A percentile compares a stretch with the other conserved stretches of the same genome.
Evolutionary conservation across 768 basidiomycete species (phyloP).

Genomic region (Tricholoma bakamatsutake): DNA sequence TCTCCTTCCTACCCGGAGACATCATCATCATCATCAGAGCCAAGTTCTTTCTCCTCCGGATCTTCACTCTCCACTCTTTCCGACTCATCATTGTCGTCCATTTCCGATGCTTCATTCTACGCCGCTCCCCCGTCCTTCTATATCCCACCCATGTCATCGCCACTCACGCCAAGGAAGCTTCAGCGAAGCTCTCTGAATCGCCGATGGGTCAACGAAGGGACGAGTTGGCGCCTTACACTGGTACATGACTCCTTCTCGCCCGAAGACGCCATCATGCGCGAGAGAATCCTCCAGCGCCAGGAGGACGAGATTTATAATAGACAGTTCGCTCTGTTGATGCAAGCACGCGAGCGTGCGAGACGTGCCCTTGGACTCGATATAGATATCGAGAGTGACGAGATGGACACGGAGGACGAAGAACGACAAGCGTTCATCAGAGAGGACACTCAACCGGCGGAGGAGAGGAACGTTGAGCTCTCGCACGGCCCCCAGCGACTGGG

Average conservation of each 20-base stretch:
- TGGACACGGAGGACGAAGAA: neutral
- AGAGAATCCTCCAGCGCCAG: neutral
- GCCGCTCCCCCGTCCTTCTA: neutral
- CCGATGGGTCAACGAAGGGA: neutral
- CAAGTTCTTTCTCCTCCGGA: neutral
- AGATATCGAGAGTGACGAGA: neutral
- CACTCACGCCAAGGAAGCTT: constrained; percentile 1
- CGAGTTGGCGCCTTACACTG: neutral
- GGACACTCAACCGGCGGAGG: constrained; percentile 1
- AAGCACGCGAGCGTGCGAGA: neutral
- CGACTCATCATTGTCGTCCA: constrained; percentile 1
- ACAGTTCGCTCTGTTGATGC: neutral
- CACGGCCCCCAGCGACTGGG: neutral
- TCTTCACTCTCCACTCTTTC: constrained; percentile 1
- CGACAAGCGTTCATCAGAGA: neutral
- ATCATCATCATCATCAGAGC: too few species aligned
- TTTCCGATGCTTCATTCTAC: neutral
- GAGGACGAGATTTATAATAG: neutral
- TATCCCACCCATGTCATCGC: neutral
- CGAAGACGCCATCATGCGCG: neutral
- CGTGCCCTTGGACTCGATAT: neutral
- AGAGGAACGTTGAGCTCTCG: neutral
- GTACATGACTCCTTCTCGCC: neutral
- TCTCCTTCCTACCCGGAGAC: neutral
- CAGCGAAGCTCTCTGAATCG: neutral